Evolutionary conservation across 176 grass and related monocot genomes (phyloP).

Genomic region (Otatea glauca): DNA sequence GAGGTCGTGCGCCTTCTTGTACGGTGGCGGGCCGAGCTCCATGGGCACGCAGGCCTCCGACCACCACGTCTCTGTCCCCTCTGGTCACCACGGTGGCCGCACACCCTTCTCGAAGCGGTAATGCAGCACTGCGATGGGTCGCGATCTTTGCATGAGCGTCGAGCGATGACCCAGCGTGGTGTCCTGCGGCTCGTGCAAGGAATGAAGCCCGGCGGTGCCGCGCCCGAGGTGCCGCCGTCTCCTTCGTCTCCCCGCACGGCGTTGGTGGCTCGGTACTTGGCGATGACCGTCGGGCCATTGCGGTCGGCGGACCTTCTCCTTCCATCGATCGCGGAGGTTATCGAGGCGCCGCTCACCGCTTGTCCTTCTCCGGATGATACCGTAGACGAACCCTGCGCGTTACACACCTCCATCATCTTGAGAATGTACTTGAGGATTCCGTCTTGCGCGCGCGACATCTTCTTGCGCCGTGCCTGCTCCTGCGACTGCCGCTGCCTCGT

Average conservation of each 20-base stretch:
- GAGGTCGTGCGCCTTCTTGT: conserved; percentile 97
- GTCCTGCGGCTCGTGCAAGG: conserved; percentile 83
- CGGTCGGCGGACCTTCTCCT: conserved; percentile 90
- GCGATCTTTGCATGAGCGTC: conserved; percentile 87
- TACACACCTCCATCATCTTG: conserved; percentile 98
- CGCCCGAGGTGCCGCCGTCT: background rate
- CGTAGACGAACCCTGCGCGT: conserved; percentile 97
- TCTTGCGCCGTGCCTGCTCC: conserved; percentile 90
- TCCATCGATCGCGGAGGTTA: conserved; percentile 91
- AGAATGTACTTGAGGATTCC: conserved; percentile 96
- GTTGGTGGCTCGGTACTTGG: conserved; percentile 57
- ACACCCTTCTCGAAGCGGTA: conserved; percentile 83
- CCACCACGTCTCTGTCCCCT: conserved; percentile 72
- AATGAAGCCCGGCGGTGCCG: conserved; percentile 36
- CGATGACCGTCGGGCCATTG: conserved; percentile 76
- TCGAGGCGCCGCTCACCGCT: conserved; percentile 92
- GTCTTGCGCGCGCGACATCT: conserved; percentile 95
- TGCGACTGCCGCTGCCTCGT: conserved; percentile 46
- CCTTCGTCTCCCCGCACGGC: background rate
- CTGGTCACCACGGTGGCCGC: conserved; percentile 83
- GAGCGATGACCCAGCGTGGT: conserved; percentile 94
- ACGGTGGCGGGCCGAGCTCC: conserved; percentile 69
- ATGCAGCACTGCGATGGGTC: conserved; percentile 78
- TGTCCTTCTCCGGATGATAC: conserved; percentile 90
- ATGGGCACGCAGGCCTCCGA: conserved; percentile 47